Evolutionary conservation across 129 eudicot genomes (phyloP), one percentile per base, ranked within the genome.

Genomic region (Lactuca sativa): DNA sequence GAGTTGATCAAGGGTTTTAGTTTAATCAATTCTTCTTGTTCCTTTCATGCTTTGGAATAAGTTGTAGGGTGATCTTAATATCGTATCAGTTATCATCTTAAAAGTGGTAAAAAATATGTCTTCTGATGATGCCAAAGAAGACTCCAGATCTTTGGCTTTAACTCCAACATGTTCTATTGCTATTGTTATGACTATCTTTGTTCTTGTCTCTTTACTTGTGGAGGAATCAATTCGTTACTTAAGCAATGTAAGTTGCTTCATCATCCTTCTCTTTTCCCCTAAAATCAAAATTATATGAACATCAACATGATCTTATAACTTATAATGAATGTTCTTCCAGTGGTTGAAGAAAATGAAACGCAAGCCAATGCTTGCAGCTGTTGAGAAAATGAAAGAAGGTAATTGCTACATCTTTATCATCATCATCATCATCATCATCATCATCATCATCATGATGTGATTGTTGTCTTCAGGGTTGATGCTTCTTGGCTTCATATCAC

Each of bases 81-180:
- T n/a, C n/a, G n/a, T n/a, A n/a, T n/a, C n/a, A n/a, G n/a, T n/a
- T n/a, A 2, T 41, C 12, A 5, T 41, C 48, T 44, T 44, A 4
- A 44, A 37, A 17, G 7, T 52, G 52, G 71, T 61, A 74, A 61
- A 59, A 73, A 57, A 79, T 18, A 18, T 79, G 83, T 43, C 74
- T n/a, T 74, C 75, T 5, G 88, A 80, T 37, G 72, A 48, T 57
- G 60, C 57, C 52, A 52, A 57, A 6, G 76, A 95, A 79, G 99
- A 95, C 72, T 61, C 83, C 59, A 78, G 99, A 75, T 90, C 99
- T 54, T 75, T 90, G 85, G 99, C 93, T 74, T 84, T 90, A 62
- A 95, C 99, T 64, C 97, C 99, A 76, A 90, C 99, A 74, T 90
- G 97, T 97, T 95, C 97, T 64, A 96, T 95, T 69, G 96, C 97